These are phyloP conservation scores for Aristolochia contorta DNA, from an alignment of 164 flowering plant species.

Conservation along the genomic window DNA sequence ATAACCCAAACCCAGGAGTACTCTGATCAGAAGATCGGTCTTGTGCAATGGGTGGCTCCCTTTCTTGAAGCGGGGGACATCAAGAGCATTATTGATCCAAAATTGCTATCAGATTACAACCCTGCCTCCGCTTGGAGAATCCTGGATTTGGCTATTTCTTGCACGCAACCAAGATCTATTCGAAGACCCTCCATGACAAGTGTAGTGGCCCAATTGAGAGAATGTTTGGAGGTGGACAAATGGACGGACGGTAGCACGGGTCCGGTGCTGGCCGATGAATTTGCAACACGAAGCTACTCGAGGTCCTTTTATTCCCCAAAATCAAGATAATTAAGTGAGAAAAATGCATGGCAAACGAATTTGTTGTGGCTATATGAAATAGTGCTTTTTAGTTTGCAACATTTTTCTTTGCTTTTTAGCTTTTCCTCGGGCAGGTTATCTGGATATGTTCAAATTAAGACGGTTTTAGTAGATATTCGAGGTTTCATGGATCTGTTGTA, in stretches of 20 bases:
- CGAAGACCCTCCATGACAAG: background rate
- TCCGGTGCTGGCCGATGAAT: background rate
- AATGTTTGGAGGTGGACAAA: background rate
- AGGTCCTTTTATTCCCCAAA: conserved; percentile 15
- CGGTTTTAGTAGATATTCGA: too few species aligned
- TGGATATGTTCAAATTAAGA: too few species aligned
- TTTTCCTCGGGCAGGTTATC: too few species aligned
- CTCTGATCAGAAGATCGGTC: background rate
- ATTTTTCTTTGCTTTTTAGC: too few species aligned
- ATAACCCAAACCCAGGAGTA: background rate
- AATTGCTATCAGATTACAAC: background rate
- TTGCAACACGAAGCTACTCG: background rate
- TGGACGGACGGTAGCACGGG: too few species aligned
- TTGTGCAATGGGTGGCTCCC: too few species aligned
- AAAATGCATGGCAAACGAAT: too few species aligned
- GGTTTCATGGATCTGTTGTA: too few species aligned
- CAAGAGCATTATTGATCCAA: background rate
- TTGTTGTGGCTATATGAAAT: too few species aligned
- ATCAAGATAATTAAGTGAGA: background rate
- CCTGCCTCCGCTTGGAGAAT: background rate
- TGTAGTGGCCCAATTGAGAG: background rate
- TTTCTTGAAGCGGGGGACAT: too few species aligned
- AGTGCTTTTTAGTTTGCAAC: too few species aligned
- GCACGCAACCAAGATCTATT: background rate
- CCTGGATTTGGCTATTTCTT: background rate